Percentiles rank a stretch among this genome's conserved stretches.
Conservation (phyloP, 306 rosid species). For the Myrica gale region DNA sequence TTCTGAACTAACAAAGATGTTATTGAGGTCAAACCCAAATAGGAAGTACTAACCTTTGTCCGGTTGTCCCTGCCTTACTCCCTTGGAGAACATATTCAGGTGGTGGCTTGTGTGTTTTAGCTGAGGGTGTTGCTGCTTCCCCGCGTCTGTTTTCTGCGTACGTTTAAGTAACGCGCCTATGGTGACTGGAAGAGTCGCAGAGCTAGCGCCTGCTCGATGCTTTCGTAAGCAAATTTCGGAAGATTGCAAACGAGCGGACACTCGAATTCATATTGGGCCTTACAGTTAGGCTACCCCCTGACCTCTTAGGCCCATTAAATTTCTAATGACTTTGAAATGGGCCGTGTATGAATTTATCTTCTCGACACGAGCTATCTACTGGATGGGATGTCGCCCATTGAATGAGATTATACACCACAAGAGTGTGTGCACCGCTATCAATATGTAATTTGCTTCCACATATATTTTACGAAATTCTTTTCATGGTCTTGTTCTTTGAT, state of each 20-base stretch:
- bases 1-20: too few relatives aligned
- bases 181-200: constrained; percentile 16
- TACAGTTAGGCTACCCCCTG: too few relatives aligned
- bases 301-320: too few relatives aligned
- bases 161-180: constrained; percentile 42
- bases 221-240: constrained; percentile 15
- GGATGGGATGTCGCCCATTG: too few relatives aligned
- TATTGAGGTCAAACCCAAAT: too few relatives aligned
- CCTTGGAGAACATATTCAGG: constrained; percentile 32
- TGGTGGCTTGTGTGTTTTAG: constrained; percentile 37
- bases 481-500: neutral
- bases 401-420: too few relatives aligned
- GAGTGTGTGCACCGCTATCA: too few relatives aligned
- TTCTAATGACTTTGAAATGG: neutral
- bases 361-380: neutral
- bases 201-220: constrained; percentile 21
- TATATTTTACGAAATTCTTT: neutral
- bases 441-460: neutral
- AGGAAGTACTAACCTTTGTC: too few relatives aligned
- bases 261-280: neutral
- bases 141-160: constrained; percentile 43
- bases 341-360: neutral
- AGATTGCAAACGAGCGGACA: neutral
- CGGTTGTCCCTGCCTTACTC: too few relatives aligned
- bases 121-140: constrained; percentile 55